Evolutionary conservation across 164 flowering plant genomes (phyloP), one percentile per base, ranked within the genome.

Genomic region (Vitis rupestris): DNA sequence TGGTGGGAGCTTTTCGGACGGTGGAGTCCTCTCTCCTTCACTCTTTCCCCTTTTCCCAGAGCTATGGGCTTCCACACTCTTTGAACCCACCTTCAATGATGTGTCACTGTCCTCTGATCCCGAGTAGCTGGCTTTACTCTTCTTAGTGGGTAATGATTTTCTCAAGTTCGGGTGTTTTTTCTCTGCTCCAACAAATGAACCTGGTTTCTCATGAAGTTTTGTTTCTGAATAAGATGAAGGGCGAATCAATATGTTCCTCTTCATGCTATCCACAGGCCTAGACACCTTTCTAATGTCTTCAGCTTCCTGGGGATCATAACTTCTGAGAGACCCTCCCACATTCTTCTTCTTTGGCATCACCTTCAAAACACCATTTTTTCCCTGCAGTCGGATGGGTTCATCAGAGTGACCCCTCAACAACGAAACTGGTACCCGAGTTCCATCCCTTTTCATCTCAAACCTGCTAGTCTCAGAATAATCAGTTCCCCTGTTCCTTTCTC

Each of bases 341-440:
- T 74, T 81, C 59, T 82, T 85, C 69, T 85, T 85, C 70, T 81
- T 87, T 16, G 85, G 80, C 87, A 81, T 82, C 74, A 88, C 88
- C 77, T 92, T 93, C 66, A 88, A 73, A 49, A 91, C 96, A 66
- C 97, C 98, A 76, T 89, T 86, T 78, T 89, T 90, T 8, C 98
- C 96, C 76, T 89, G 92, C 64, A 90, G 71, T 75, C 92, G 82
- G 48, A 89, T 83, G 59, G 90, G 71, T 67, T 83, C 84, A 67
- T 79, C 84, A 31, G 81, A 72, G 70, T 71, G 51, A 66, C 19
- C 76, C 65, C 79, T 81, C 69, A 72, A 63, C 16, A 66, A 57
- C 11, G 79, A 71, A 63, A 70, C 63, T 1, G 83, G 73, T 8
- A 58, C 9, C 48, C 70, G 71, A 51, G 69, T 69, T 50, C 78